Evolutionary conservation across 306 rosid species (phyloP), one percentile per base, ranked within the genome.

Genomic region (Prunus mira): DNA sequence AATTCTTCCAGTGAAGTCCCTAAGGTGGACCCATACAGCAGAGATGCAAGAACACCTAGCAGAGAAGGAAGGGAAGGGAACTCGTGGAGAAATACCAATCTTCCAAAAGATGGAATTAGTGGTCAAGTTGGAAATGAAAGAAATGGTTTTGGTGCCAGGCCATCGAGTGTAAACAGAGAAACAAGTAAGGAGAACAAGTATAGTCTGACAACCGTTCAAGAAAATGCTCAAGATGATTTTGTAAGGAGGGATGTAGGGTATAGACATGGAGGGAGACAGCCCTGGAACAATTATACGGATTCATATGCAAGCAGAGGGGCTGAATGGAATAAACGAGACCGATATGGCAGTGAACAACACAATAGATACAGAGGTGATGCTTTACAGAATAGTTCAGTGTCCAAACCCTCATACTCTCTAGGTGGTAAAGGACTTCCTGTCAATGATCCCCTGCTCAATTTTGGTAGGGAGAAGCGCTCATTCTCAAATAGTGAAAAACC

Each of bases 401-500:
- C 86, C 0, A 92, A 88, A 65, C 80, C 87, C 12, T 83, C 93
- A 47, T 90, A 87, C 87, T 78, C 88, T 3, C 27, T 78, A 20
- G 91, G 94, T 75, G 88, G 82, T 77, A 90, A 86, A 79, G 93
- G 91, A 38, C 88, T 82, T 75, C 79, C 89, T 75, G 81, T 89
- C 25, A 84, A 85, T 80, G 98, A 92, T 76, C 95, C 93, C 2
- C 80, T 89, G 70, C 95, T 90, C 62, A 94, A 90, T 86, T 94
- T 95, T 78, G 91, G 97, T 63, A 90, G 90, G 83, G 98, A 95
- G 46, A 95, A 89, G 65, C 90, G 85, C 14, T 61, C 83, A 0
- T 73, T 88, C 63, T 62, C 89, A 11, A 90, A 92, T 92, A 80
- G 65, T 78, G 93, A 89, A 72, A 93, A 90, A 77, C 83, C 87